phyloP scores from a whole-genome alignment of 805 yeast genomes.

The Myxozyma vanderwaltii region DNA sequence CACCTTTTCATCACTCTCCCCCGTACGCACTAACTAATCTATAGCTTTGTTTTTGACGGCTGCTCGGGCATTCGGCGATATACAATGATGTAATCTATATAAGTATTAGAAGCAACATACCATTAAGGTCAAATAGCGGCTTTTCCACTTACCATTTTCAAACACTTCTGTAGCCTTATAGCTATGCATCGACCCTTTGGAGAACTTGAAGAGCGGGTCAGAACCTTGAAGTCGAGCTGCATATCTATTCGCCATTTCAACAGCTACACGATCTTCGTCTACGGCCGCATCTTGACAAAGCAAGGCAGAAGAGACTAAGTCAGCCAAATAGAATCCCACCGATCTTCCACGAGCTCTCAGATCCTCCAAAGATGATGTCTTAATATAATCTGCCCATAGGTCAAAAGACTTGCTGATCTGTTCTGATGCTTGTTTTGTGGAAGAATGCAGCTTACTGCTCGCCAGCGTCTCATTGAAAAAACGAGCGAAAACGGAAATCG shows the following conservation, averaged over 20 bases:
- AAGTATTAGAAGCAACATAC: not conserved
- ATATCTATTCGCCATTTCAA: slow-evolving; percentile 24
- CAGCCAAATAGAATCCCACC: slow-evolving; percentile 16
- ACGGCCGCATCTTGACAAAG: slow-evolving; percentile 23
- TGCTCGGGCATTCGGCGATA: not conserved
- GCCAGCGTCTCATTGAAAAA: not conserved
- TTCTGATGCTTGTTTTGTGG: not conserved
- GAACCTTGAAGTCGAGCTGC: slow-evolving; percentile 8
- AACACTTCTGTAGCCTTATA: not conserved
- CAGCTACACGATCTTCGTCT: slow-evolving; percentile 21
- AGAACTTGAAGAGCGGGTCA: slow-evolving; percentile 3
- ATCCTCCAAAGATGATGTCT: not conserved
- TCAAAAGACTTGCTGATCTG: not conserved
- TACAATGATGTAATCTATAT: not conserved
- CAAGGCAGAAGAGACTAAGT: slow-evolving; percentile 14
- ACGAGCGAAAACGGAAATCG: not conserved
- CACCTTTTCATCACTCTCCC: no score
- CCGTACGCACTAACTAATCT: not conserved
- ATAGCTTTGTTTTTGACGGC: not conserved
- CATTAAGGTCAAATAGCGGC: not conserved
- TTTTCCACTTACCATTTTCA: not conserved
- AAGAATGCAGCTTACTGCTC: no score
- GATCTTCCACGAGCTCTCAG: slow-evolving; percentile 21
- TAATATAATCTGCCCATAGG: slow-evolving; percentile 9
- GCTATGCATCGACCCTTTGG: not conserved